Base-by-base conservation (phyloP, 257 asterid genomes). In the Henckelia pumila region DNA sequence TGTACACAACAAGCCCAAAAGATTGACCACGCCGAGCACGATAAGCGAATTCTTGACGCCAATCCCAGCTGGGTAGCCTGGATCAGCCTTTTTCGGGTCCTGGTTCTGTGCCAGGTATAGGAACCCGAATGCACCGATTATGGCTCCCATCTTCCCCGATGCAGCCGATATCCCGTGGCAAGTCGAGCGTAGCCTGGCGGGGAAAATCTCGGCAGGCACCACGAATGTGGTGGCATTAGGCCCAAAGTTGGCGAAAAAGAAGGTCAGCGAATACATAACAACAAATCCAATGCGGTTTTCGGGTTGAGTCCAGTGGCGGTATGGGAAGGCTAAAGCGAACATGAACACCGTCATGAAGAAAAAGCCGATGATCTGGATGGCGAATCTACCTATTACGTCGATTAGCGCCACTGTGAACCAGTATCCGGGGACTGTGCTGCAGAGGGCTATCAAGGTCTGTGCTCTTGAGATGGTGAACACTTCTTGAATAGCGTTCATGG, bases 181-280 rank as follows among this genome's bases (percentile, higher is more conserved):
- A 0, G 74, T 60, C 2, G 74, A 69, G n/a, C 74, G 58, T 1
- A 69, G 33, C 61, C 74, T 69, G 1, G 75, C 69, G 0, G 70
- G 75, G 64, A 63, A 63, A 3, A 71, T 64, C 64, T 71, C 75
- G 1, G 75, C 75, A 4, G 75, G 75, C 26, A 71, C 65, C 5
- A 71, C 75, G n/a, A 83, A 83, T 13, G 88, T 83, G 16, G 88
- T 83, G 13, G 85, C 81, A 9, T 83, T 83, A 2, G 88, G 88
- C 20, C 88, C 85, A 21, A 83, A 83, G 20, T 83, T 83, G 13
- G 85, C 83, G 49, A 83, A 83, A 75, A 83, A 83, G 75, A 83
- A 83, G 0, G 85, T 83, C 5, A 83, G 67, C 0, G 85, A 77
- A 29, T 82, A 82, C 56, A 82, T 14, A 0, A 73, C 85, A 23